Base-by-base conservation (phyloP, 352 stramenopile genomes). In the Phytophthora fragariae region DNA sequence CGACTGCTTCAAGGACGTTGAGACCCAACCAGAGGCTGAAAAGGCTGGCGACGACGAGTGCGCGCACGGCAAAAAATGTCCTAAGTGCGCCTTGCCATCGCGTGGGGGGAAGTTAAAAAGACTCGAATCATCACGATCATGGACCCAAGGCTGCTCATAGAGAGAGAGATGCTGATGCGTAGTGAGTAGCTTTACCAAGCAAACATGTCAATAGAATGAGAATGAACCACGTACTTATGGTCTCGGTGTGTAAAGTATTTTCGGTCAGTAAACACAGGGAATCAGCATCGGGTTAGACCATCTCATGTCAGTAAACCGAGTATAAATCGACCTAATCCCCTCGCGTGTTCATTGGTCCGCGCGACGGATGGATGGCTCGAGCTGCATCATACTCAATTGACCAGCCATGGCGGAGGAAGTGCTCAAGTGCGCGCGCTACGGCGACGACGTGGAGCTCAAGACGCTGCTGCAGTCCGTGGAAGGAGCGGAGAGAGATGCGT, bases 341-440 rank as follows among this genome's bases (percentile, higher is more conserved):
- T 21, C 44, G 44, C 17, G 5, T 3, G 3, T 19, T 19, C 49
- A 69, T 21, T 37, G 2, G 31, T 19, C 29, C 3, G 5, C 3
- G 8, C 39, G 62, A 61, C 68, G 68, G 65, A 65, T 75, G 68
- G 65, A 65, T 75, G 19, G 29, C 53, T 21, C 33, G 41, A 31
- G 64, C 50, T 44, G 6, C 12, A 21, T 11, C 29, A 46, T 19
- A 17, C 44, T 46, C 39, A 46, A n/a, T 46, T 46, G 39, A 46
- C 29, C 39, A 11, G 55, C 52, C 19, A 85, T 79, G 77, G 77
- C 77, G 10, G 83, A 91, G 41, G 80, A 89, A 70, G 75, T 86
- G 59, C 75, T 96, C 15, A 78, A 80, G 64, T 90, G 86, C 58
- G 90, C 90, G 58, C 90, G 90, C 61, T 89, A 85, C 57, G 90